Conservation (phyloP, 2,329 filamentous ascomycete species). For the Sporothrix phasma region DNA sequence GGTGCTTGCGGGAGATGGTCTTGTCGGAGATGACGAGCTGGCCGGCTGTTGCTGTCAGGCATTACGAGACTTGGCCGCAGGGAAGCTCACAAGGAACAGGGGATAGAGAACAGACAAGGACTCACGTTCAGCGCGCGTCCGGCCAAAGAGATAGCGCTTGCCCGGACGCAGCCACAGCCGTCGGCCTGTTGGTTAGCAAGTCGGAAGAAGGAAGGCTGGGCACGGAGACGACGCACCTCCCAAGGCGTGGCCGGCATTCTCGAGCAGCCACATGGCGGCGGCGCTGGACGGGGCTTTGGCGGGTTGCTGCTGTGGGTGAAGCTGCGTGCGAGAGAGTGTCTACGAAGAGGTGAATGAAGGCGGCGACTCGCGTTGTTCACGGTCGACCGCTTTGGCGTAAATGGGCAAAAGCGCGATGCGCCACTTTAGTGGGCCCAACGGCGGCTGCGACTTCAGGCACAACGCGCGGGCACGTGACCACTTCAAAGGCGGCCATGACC, state of each 20-base stretch:
- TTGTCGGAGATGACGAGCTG: constrained; percentile 65
- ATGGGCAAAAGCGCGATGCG: too few species aligned
- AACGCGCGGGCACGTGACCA: too few species aligned
- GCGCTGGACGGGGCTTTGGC: background rate
- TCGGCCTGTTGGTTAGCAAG: constrained; percentile 41
- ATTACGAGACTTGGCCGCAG: too few species aligned
- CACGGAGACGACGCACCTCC: constrained; percentile 28
- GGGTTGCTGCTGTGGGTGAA: background rate
- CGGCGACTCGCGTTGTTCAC: too few species aligned
- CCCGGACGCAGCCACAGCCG: constrained; percentile 79
- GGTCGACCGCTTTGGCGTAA: too few species aligned
- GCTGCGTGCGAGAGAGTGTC: too few species aligned
- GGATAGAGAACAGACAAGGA: background rate
- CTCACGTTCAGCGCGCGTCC: constrained; percentile 58
- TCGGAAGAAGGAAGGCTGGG: background rate
- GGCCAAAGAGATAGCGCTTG: constrained; percentile 75
- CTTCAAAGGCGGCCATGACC: too few species aligned
- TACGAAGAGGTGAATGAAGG: too few species aligned
- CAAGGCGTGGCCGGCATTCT: constrained; percentile 36
- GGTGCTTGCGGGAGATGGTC: constrained; percentile 79
- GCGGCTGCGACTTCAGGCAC: too few species aligned
- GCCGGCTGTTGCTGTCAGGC: constrained; percentile 38
- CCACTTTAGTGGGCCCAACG: too few species aligned
- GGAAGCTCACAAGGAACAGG: too few species aligned
- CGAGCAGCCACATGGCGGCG: constrained; percentile 13